Base-by-base conservation (phyloP, 495 filamentous ascomycete species). In the Aspergillus heteromorphus region DNA sequence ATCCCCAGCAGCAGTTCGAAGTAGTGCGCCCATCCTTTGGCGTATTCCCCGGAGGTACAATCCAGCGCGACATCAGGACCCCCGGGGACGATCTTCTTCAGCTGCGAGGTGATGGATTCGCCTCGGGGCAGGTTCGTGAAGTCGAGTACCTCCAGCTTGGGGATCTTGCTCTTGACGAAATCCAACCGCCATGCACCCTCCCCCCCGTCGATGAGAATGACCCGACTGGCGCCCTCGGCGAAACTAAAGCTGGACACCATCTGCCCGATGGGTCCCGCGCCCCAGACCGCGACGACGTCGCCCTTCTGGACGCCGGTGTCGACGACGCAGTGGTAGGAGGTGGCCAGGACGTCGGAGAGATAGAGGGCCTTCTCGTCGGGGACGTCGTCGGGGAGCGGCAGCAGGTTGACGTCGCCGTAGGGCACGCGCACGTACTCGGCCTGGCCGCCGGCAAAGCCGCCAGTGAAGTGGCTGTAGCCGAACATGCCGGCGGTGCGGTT, bases 401-500 rank as follows among this genome's bases (percentile, higher is more conserved):
- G 79, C 17, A 95, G 76, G 59, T 95, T 96, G 56, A 85, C 81
- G 48, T 95, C 87, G n/a, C 81, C 92, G 18, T 83, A 81, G 0
- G 92, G 91, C 9, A 95, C 89, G 0, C 92, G 83, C 8, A 89
- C 82, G 54, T 91, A 95, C 67, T 96, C 92, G 9, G 91, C 87
- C 65, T 95, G 91, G 0, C 91, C 89, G 40, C 91, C 91, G 10
- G 91, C 89, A 63, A 91, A 96, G 2, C 92, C 92, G 3, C 91
- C 90, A 0, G 87, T 88, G 63, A 96, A 88, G 58, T 87, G 77
- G 13, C 69, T 74, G 51, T 80, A 80, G 8, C 77, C 77, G 54
- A 80, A 78, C 34, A 79, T 76, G 14, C 76, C 89, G 1, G 89
- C 87, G 0, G 87, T 88, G 17, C 76, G 74, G 8, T 78, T 75